phyloP scores from a whole-genome alignment of 129 eudicot genomes.

The Escallonia rubra region DNA sequence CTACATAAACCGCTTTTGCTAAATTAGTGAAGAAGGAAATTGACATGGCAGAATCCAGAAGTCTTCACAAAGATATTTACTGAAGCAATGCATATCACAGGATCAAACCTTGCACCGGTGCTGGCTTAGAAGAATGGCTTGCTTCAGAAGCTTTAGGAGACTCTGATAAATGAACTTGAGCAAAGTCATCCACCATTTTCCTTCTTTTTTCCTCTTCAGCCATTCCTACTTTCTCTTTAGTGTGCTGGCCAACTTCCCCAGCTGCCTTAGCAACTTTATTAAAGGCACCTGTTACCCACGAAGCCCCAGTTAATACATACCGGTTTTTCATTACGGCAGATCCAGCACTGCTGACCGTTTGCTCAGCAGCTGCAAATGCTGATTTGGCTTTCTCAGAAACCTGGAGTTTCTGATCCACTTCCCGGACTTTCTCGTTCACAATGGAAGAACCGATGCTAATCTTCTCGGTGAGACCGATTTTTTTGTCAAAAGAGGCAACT shows the following conservation, averaged over 20 bases:
- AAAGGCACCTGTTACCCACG: constrained; percentile 72
- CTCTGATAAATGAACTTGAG: constrained; percentile 71
- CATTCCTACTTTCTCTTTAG: constrained; percentile 61
- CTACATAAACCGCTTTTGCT: constrained; percentile 10
- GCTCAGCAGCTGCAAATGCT: constrained; percentile 77
- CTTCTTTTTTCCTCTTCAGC: constrained; percentile 52
- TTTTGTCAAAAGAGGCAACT: constrained; percentile 59
- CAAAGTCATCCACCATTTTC: constrained; percentile 63
- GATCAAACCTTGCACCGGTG: constrained; percentile 64
- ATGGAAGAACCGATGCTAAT: constrained; percentile 59
- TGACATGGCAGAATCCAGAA: constrained; percentile 9
- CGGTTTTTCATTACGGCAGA: constrained; percentile 79
- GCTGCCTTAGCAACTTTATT: constrained; percentile 64
- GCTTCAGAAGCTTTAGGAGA: constrained; percentile 48
- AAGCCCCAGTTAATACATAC: constrained; percentile 49
- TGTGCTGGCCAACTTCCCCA: constrained; percentile 76
- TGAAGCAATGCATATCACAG: constrained; percentile 29
- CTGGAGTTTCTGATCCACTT: constrained; percentile 67
- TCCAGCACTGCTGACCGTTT: constrained; percentile 65
- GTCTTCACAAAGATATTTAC: constrained; percentile 25
- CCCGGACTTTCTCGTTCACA: constrained; percentile 62
- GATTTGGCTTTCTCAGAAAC: constrained; percentile 75
- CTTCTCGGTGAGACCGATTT: constrained; percentile 68
- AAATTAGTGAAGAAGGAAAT: background rate
- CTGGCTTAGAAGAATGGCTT: constrained; percentile 48